Evolutionary conservation across 306 rosid species (phyloP).

Genomic region (Potentilla sterilis): DNA sequence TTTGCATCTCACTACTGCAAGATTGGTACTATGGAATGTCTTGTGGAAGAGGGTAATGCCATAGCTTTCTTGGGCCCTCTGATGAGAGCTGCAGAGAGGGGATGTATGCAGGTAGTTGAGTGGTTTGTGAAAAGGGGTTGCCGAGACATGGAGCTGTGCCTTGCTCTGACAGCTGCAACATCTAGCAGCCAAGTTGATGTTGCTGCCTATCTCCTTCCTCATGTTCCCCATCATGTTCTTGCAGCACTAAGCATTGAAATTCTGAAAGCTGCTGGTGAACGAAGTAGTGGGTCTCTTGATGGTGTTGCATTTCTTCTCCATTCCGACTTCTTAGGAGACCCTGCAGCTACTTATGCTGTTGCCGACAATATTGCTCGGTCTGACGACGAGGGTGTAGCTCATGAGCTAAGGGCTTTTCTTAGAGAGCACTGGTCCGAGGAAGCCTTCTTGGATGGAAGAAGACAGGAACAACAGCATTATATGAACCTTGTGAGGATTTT

Average conservation of each 20-base stretch:
- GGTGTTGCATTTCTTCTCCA: slow-evolving; percentile 85
- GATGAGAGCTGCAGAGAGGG: slow-evolving; percentile 96
- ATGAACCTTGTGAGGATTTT: slow-evolving; percentile 63
- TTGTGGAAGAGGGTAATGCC: slow-evolving; percentile 92
- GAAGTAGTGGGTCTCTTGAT: slow-evolving; percentile 75
- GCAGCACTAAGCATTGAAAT: slow-evolving; percentile 77
- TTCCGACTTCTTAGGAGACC: slow-evolving; percentile 79
- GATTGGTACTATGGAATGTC: slow-evolving; percentile 87
- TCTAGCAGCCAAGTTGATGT: slow-evolving; percentile 82
- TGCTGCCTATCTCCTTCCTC: slow-evolving; percentile 77
- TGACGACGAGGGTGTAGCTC: slow-evolving; percentile 65
- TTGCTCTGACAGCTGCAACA: slow-evolving; percentile 90
- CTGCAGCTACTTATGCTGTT: slow-evolving; percentile 78
- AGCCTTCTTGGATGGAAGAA: slow-evolving; percentile 61
- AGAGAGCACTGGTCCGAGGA: slow-evolving; percentile 75
- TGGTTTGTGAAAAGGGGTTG: slow-evolving; percentile 89
- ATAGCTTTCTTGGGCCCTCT: slow-evolving; percentile 81
- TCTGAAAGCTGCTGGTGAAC: slow-evolving; percentile 85
- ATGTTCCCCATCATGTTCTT: slow-evolving; percentile 76
- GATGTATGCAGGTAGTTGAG: slow-evolving; percentile 76
- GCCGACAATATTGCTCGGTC: slow-evolving; percentile 75
- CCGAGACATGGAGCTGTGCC: slow-evolving; percentile 90
- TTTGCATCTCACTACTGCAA: slow-evolving; percentile 91
- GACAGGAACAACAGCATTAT: slow-evolving; percentile 64
- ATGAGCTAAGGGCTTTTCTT: slow-evolving; percentile 66